A percentile compares a stretch with the other conserved stretches of the same genome.
These are phyloP conservation scores for Sporothrix pseudoabietina DNA, from an alignment of 2,329 filamentous ascomycete genomes.

Conservation along the genomic window DNA sequence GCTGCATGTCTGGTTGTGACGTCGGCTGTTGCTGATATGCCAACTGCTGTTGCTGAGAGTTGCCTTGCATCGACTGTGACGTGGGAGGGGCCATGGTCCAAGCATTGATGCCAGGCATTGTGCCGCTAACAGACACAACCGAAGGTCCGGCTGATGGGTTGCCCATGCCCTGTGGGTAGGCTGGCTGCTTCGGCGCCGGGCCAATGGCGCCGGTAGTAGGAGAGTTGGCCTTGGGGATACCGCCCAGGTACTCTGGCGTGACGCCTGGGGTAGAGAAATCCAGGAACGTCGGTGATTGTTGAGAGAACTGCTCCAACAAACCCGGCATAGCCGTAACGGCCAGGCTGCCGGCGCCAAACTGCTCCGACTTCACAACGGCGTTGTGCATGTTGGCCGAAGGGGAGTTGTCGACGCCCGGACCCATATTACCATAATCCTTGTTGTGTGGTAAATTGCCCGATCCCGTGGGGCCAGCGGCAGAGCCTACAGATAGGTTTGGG, in stretches of 20 bases:
- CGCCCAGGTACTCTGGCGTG: slow-evolving; percentile 29
- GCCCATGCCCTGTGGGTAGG: background rate
- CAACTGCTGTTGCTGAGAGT: slow-evolving; percentile 15
- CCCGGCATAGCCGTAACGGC: slow-evolving; percentile 1
- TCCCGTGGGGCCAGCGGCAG: background rate
- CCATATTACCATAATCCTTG: slow-evolving; percentile 20
- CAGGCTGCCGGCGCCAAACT: background rate
- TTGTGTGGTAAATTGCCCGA: background rate
- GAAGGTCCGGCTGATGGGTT: background rate
- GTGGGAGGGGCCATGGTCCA: slow-evolving; percentile 29
- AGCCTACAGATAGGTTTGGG: slow-evolving; percentile 44
- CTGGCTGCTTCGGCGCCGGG: background rate
- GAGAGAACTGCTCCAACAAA: slow-evolving; percentile 40
- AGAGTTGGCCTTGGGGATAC: background rate
- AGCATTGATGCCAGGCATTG: slow-evolving; percentile 25
- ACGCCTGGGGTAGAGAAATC: slow-evolving; percentile 33
- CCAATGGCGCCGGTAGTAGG: background rate
- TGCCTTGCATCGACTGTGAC: slow-evolving; percentile 21
- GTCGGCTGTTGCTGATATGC: slow-evolving; percentile 1
- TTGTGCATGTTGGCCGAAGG: slow-evolving; percentile 17
- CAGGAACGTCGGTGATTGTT: slow-evolving; percentile 38
- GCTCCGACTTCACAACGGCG: slow-evolving; percentile 10
- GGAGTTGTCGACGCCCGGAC: slow-evolving; percentile 37
- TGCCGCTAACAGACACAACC: background rate
- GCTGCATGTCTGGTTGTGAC: slow-evolving; percentile 14